A percentile compares a stretch with the other conserved stretches of the same genome.
phyloP scores from a whole-genome alignment of 345 rosid species.

The Pseudoturritis turrita region DNA sequence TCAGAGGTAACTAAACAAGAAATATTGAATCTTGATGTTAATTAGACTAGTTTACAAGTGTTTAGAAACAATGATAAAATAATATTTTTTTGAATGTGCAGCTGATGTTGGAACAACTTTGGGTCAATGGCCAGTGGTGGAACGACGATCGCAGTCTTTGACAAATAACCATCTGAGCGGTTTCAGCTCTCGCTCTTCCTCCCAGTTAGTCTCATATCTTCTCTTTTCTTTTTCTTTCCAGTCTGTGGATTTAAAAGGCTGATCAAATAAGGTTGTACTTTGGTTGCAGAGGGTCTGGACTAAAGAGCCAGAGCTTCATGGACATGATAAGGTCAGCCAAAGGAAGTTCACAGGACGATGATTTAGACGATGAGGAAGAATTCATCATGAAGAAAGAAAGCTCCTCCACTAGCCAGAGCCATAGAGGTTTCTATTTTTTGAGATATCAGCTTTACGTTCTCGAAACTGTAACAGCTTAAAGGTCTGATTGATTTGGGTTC shows the following conservation, averaged over 20 bases:
- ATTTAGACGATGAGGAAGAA: slow-evolving; percentile 74
- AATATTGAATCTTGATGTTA: neutral
- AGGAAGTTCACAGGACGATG: slow-evolving; percentile 52
- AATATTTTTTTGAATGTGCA: neutral
- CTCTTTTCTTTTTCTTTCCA: neutral
- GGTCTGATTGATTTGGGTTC: neutral
- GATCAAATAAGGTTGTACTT: neutral
- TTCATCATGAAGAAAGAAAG: slow-evolving; percentile 65
- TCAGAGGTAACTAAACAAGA: slow-evolving; percentile 24
- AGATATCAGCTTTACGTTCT: neutral
- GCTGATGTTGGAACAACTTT: slow-evolving; percentile 43
- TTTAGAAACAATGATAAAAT: neutral
- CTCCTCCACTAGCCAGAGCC: slow-evolving; percentile 44
- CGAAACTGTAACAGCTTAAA: neutral
- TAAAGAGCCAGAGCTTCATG: slow-evolving; percentile 76
- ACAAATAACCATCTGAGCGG: slow-evolving; percentile 51
- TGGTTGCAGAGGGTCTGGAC: slow-evolving; percentile 51
- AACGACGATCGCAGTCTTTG: slow-evolving; percentile 54
- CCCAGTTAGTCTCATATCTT: slow-evolving; percentile 51
- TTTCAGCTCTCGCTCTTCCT: slow-evolving; percentile 65
- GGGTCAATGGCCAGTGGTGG: slow-evolving; percentile 55
- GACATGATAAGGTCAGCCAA: slow-evolving; percentile 87
- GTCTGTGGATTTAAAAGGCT: neutral
- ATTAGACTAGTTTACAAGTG: neutral
- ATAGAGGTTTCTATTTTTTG: slow-evolving; percentile 39